Base-by-base conservation (phyloP, 768 basidiomycete species). In the Lyophyllum atratum region DNA sequence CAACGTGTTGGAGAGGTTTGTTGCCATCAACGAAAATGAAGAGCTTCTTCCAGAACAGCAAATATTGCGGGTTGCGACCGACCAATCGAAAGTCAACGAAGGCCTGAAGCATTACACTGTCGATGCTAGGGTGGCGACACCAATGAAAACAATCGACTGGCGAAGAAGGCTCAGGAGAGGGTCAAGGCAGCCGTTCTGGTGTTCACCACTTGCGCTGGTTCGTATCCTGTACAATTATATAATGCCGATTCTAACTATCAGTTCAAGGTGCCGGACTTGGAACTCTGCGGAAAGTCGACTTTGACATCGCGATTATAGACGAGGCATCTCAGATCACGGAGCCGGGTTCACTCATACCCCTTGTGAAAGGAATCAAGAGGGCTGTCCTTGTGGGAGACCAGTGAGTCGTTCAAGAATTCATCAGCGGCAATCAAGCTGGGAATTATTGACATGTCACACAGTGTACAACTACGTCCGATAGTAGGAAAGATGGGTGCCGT, bases 261-360 rank as follows among this genome's bases (percentile, higher is more conserved):
- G 11, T 49, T 2, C 6, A 57, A 71, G 82, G 82, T 11, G 82
- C 85, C 33, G 85, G 85, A 3, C 69, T 87, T 9, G 85, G 85
- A 6, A 77, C 83, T 14, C 59, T 87, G 29, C 75, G 82, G 46
- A 81, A 84, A 62, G 66, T 73, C 15, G 72, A 84, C 54, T 89
- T 87, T 61, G 82, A 82, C 39, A 80, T 83, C 21, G 85, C 82
- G 0, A 70, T 89, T 44, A 85, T 89, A 40, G 87, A 89, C 63
- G 86, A 89, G 61, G 87, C 86, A 0, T 88, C 86, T 0, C 87
- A 88, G 64, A 81, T 89, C 9, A 87, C 85, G 0, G 87, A 89
- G 59, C 83, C 86, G 2, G 79, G 78, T 49, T 80, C 86, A 0
- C 72, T 89, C 33, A 87, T 89, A 29, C 86, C 87, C 0, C 72